phyloP scores from a whole-genome alignment of 345 rosid species.

The Zanthoxylum bungeanum region DNA sequence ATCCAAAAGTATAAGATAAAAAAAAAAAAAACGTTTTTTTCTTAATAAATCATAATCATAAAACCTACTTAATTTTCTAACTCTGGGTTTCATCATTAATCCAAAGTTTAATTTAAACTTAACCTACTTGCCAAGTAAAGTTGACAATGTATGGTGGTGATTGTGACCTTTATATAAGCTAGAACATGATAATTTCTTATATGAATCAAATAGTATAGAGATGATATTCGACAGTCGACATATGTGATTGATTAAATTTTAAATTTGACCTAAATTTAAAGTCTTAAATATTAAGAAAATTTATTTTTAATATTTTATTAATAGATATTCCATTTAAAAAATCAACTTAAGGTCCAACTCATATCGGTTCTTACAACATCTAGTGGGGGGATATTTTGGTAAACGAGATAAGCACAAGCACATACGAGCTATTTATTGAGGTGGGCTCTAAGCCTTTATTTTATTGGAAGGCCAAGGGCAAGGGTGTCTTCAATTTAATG shows the following conservation, averaged over 20 bases:
- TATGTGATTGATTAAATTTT: too few species aligned
- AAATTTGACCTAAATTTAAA: too few species aligned
- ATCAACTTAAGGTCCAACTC: too few species aligned
- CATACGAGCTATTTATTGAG: slow-evolving; percentile 8
- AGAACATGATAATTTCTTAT: slow-evolving; percentile 12
- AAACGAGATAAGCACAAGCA: background rate
- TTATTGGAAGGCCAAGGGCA: too few species aligned
- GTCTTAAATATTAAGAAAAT: too few species aligned
- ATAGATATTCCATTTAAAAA: too few species aligned
- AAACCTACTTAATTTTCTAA: background rate
- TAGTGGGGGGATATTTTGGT: slow-evolving; percentile 13
- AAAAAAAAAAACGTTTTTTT: too few species aligned
- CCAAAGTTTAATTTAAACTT: slow-evolving; percentile 10
- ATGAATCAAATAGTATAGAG: background rate
- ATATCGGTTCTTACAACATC: too few species aligned
- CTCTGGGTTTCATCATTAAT: slow-evolving; percentile 6
- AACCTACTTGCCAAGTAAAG: slow-evolving; percentile 31
- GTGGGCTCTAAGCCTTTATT: slow-evolving; percentile 26
- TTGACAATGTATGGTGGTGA: slow-evolving; percentile 33
- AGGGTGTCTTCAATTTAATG: slow-evolving; percentile 6
- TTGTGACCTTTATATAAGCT: slow-evolving; percentile 19
- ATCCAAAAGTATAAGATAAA: background rate
- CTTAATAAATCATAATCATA: background rate
- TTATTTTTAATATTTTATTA: too few species aligned
- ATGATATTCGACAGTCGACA: too few species aligned